phyloP scores from a whole-genome alignment of 352 stramenopile species.

The Globisporangium echinulatum region DNA sequence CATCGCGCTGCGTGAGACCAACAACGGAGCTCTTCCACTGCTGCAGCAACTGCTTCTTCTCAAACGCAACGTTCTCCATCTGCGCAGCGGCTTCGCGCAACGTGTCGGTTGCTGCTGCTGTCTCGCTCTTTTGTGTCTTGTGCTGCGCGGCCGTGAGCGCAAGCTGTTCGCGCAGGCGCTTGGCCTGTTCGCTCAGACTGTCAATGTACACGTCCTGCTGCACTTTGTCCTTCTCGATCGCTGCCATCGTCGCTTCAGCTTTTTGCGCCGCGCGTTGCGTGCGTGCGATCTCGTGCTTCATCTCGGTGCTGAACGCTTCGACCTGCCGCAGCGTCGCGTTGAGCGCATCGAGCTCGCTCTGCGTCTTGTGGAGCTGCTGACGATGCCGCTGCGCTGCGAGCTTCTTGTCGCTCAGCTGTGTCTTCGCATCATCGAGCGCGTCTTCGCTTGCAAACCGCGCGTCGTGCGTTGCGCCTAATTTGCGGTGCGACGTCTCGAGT shows the following conservation, averaged over 20 bases:
- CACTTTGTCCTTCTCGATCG: conserved; percentile 91
- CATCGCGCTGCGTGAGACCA: conserved; percentile 86
- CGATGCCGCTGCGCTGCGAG: conserved; percentile 47
- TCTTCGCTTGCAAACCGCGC: conserved; percentile 67
- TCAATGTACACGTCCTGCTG: conserved; percentile 95
- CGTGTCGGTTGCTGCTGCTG: conserved; percentile 78
- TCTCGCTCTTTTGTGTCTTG: conserved; percentile 82
- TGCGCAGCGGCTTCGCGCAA: conserved; percentile 83
- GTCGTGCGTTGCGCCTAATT: conserved; percentile 57
- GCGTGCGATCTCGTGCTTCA: conserved; percentile 91
- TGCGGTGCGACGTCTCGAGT: conserved; percentile 79
- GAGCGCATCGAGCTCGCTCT: conserved; percentile 85
- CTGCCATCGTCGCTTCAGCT: conserved; percentile 88
- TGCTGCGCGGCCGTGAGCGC: conserved; percentile 73
- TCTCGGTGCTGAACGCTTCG: conserved; percentile 92
- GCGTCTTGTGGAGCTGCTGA: conserved; percentile 73
- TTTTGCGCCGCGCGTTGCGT: conserved; percentile 92
- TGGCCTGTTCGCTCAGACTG: conserved; percentile 86
- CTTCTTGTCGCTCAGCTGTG: conserved; percentile 54
- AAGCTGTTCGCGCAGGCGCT: conserved; percentile 85
- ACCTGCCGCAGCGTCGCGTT: conserved; percentile 84
- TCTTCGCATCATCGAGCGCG: conserved; percentile 65
- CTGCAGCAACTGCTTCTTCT: conserved; percentile 94
- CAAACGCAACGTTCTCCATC: conserved; percentile 90
- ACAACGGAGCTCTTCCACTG: conserved; percentile 95